phyloP scores from a whole-genome alignment of 129 eudicot genomes.

The Arctium lappa region DNA sequence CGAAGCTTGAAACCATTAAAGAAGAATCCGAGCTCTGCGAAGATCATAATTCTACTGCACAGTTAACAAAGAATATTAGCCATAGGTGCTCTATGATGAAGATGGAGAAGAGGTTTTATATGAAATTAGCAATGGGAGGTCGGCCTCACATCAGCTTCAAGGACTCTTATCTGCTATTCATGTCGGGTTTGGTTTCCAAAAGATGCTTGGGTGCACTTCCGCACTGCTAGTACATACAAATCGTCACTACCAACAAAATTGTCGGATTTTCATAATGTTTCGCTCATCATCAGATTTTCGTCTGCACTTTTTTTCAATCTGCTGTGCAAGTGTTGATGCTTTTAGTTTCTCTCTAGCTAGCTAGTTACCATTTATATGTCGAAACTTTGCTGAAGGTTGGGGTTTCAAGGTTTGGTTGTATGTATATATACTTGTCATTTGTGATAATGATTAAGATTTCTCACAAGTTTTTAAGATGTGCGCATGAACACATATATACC shows the following conservation, averaged over 20 bases:
- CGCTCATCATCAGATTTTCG: background rate
- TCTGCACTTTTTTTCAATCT: background rate
- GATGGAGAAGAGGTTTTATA: constrained; percentile 25
- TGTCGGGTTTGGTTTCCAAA: constrained; percentile 32
- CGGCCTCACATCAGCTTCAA: constrained; percentile 18
- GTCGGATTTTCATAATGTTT: background rate
- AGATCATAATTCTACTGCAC: background rate
- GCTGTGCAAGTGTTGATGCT: background rate
- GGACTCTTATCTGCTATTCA: constrained; percentile 22
- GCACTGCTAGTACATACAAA: constrained; percentile 2
- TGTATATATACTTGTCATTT: too few relatives aligned
- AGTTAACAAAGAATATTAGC: constrained; percentile 6
- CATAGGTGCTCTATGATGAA: constrained; percentile 20
- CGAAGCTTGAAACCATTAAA: constrained; percentile 61
- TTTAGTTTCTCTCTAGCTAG: background rate
- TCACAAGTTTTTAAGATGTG: too few relatives aligned
- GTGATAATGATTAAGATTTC: too few relatives aligned
- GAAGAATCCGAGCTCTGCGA: constrained; percentile 39
- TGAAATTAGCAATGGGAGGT: constrained; percentile 22
- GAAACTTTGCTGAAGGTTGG: background rate
- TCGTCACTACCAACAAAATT: background rate
- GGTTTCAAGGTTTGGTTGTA: too few relatives aligned
- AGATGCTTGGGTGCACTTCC: constrained; percentile 33
- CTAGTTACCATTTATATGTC: background rate
- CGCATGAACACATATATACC: too few relatives aligned